phyloP scores from a whole-genome alignment of 306 rosid genomes.

The Malus sieversii region DNA sequence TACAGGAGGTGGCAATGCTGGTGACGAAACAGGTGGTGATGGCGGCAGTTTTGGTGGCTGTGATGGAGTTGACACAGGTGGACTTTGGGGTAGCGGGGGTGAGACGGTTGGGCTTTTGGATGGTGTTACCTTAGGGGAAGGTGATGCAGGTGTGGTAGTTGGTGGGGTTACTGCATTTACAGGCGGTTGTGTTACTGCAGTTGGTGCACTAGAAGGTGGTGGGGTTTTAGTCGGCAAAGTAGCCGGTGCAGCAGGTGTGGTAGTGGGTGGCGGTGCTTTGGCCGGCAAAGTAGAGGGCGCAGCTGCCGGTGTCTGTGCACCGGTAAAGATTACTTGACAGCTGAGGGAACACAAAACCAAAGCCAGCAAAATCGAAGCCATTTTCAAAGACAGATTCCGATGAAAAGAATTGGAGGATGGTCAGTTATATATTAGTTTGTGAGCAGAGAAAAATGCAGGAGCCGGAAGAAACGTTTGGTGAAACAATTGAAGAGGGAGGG shows the following conservation, averaged over 20 bases:
- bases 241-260: slow-evolving; percentile 31
- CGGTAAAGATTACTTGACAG: slow-evolving; percentile 14
- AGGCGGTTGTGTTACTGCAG: slow-evolving; percentile 37
- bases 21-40: slow-evolving; percentile 27
- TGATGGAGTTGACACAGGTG: slow-evolving; percentile 47
- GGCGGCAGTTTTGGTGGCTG: slow-evolving; percentile 31
- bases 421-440: slow-evolving; percentile 1
- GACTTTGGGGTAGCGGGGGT: slow-evolving; percentile 47
- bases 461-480: slow-evolving; percentile 22
- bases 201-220: slow-evolving; percentile 37
- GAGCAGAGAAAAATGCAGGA: neutral
- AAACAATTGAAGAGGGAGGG: slow-evolving; percentile 15
- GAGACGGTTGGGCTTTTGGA: slow-evolving; percentile 39
- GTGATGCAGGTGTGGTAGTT: slow-evolving; percentile 39
- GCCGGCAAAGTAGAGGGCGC: slow-evolving; percentile 35
- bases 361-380: slow-evolving; percentile 29
- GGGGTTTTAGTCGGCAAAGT: slow-evolving; percentile 26
- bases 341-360: slow-evolving; percentile 9
- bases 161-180: slow-evolving; percentile 27
- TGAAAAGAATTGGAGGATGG: neutral
- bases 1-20: slow-evolving; percentile 34
- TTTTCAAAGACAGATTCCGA: slow-evolving; percentile 7
- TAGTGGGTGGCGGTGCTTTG: slow-evolving; percentile 28
- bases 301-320: slow-evolving; percentile 34
- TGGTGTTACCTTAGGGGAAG: slow-evolving; percentile 54